Evolutionary conservation across 2,329 filamentous ascomycete species (phyloP).

Genomic region (Cryphonectria nitschkei): DNA sequence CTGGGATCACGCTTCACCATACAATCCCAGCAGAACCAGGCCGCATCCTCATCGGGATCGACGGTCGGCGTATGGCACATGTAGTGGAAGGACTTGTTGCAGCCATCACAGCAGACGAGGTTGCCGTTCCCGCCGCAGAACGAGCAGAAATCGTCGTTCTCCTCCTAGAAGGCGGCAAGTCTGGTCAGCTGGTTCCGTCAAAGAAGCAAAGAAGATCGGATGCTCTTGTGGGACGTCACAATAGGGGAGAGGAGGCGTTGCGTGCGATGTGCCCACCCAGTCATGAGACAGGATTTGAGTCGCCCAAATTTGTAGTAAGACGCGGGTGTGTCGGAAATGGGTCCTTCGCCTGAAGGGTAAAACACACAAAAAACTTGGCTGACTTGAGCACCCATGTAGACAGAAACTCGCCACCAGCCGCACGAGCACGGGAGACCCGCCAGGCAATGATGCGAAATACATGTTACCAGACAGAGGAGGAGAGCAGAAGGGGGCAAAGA

Average conservation of each 20-base stretch:
- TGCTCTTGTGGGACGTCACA: constrained; percentile 26
- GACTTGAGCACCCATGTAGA: constrained; percentile 15
- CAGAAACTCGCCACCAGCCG: constrained; percentile 12
- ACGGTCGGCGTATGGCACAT: constrained; percentile 83
- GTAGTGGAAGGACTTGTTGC: constrained; percentile 87
- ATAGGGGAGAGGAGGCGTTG: constrained; percentile 23
- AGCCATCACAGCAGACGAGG: constrained; percentile 92
- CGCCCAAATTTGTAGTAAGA: constrained; percentile 21
- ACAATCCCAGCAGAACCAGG: constrained; percentile 83
- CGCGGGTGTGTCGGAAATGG: constrained; percentile 24
- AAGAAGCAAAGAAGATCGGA: constrained; percentile 18
- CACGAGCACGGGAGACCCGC: background rate
- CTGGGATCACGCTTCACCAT: constrained; percentile 54
- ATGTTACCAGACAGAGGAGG: constrained; percentile 19
- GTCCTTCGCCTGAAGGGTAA: constrained; percentile 17
- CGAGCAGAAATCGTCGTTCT: constrained; percentile 90
- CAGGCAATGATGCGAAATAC: background rate
- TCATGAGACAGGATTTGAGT: constrained; percentile 28
- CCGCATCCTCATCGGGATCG: constrained; percentile 57
- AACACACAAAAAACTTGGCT: constrained; percentile 28
- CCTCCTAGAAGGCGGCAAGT: constrained; percentile 48
- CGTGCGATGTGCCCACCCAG: constrained; percentile 21
- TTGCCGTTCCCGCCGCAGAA: constrained; percentile 83
- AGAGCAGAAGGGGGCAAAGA: background rate
- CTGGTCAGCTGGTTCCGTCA: constrained; percentile 21